A percentile compares a stretch with the other conserved stretches of the same genome.
phyloP scores from a whole-genome alignment of 208 protist species.

The Acanthamoeba triangularis region DNA sequence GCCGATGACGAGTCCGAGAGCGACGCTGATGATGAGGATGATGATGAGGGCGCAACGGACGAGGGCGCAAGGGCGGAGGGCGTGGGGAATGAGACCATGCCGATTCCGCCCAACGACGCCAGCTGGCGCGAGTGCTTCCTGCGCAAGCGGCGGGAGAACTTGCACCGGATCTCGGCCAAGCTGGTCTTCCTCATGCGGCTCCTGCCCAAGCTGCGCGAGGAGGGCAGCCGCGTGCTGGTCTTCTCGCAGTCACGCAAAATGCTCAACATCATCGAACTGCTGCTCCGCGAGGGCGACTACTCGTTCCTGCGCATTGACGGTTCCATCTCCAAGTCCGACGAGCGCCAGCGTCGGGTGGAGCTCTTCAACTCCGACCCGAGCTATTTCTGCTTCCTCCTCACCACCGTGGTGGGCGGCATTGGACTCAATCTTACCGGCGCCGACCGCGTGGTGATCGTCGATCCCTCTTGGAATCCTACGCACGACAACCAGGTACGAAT shows the following conservation, averaged over 20 bases:
- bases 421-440: slow-evolving; percentile 86
- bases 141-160: neutral
- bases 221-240: slow-evolving; percentile 85
- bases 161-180: slow-evolving; percentile 76
- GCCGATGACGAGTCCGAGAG: neutral
- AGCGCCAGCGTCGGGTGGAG: slow-evolving; percentile 82
- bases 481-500: slow-evolving; percentile 84
- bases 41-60: neutral
- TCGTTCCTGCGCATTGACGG: slow-evolving; percentile 84
- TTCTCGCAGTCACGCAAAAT: slow-evolving; percentile 86
- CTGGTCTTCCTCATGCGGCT: slow-evolving; percentile 80
- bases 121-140: slow-evolving; percentile 63
- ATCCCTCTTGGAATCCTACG: slow-evolving; percentile 86
- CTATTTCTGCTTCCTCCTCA: slow-evolving; percentile 86
- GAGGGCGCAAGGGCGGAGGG: neutral
- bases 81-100: neutral
- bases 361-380: slow-evolving; percentile 79
- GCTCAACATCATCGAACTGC: slow-evolving; percentile 81
- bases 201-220: slow-evolving; percentile 76
- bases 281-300: slow-evolving; percentile 72
- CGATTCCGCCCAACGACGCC: neutral
- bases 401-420: slow-evolving; percentile 86
- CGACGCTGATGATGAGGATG: neutral
- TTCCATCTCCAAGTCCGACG: slow-evolving; percentile 77
- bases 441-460: slow-evolving; percentile 86